Evolutionary conservation across 805 yeast genomes (phyloP), one percentile per base, ranked within the genome.

Genomic region (Saccharomycopsis microspora): DNA sequence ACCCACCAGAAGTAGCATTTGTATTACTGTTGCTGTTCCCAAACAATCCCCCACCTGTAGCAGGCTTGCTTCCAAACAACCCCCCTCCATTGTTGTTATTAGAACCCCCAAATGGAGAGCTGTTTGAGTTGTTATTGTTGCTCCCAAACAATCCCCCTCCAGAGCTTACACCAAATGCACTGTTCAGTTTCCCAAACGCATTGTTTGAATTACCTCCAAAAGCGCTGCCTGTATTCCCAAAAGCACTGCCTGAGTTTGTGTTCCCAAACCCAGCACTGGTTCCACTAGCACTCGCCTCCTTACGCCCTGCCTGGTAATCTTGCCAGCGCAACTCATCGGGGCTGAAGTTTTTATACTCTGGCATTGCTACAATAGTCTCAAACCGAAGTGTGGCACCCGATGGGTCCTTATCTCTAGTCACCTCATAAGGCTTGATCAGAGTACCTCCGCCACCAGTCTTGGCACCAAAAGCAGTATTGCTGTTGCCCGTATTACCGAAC

Each of bases 291-390:
- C 54, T 61, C 31, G 69, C 64, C 53, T 54, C 77, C 51, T 77
- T 72, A 59, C 93, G 72, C 47, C 76, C 77, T 54, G 79, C 84
- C 56, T 78, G 77, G 61, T 93, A 93, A 65, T 93, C 99, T 62
- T 83, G 90, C 56, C 75, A 68, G 60, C 99, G 76, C 63, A 93
- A 74, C 61, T 93, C 98, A 63, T 88, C 97, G 58, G 80, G 75
- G 0, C 96, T 85, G 57, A 64, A 85, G 56, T 80, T 79, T 56
- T 74, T 74, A 61, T 90, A 93, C 63, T 87, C 95, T 4, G 95
- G 95, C 97, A 93, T 89, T 41, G 85, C 75, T 7, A 85, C 69
- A 52, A 93, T 82, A 56, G 78, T 78, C 63, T 90, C 86, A 65
- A 70, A 89, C 44, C 71, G 65, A 47, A 78, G 80, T 27, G 70